phyloP scores from a whole-genome alignment of 1,284 basidiomycete genomes.

The Puccinia polysora region DNA sequence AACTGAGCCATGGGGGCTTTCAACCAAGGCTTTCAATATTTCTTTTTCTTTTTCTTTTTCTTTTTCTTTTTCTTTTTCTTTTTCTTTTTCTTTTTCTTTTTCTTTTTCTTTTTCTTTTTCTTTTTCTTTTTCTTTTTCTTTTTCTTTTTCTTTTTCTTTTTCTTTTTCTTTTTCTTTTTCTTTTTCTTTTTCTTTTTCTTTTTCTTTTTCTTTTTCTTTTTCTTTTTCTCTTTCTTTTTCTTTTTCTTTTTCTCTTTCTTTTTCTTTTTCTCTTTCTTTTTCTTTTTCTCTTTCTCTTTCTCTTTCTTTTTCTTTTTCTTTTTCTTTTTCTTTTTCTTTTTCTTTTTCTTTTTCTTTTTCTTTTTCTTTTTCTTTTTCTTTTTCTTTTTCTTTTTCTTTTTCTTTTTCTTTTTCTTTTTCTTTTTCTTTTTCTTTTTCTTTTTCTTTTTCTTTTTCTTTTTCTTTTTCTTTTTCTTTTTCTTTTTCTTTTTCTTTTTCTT shows the following conservation, averaged over 20 bases:
- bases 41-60: neutral
- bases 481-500: neutral
- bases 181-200: neutral
- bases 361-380: neutral
- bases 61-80: neutral
- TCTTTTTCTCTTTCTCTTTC: neutral
- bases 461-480: neutral
- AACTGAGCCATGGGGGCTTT: too few species aligned
- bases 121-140: neutral
- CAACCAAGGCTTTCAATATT: too few species aligned
- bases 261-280: neutral
- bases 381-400: neutral
- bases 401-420: neutral
- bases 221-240: neutral
- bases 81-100: neutral
- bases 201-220: neutral
- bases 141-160: neutral
- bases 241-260: neutral
- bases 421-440: neutral
- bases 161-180: neutral
- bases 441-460: neutral
- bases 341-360: neutral
- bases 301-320: neutral
- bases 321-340: neutral
- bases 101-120: neutral